Evolutionary conservation across 306 rosid genomes (phyloP).

Genomic region (Trichosanthes cucumerina): DNA sequence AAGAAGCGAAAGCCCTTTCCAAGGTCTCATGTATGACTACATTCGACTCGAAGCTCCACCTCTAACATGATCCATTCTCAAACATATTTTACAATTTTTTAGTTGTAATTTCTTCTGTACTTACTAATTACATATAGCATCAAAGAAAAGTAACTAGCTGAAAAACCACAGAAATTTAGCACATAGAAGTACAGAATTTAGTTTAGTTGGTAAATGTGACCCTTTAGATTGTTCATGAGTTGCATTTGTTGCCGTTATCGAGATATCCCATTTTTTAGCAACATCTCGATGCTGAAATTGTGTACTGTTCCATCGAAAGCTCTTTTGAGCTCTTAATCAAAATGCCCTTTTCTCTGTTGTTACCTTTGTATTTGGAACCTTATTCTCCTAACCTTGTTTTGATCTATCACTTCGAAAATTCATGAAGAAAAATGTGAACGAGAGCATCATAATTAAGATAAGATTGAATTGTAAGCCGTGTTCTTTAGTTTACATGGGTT

Average conservation of each 20-base stretch:
- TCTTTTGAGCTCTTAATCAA: not conserved
- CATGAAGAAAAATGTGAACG: no score
- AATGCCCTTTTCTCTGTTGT: not conserved
- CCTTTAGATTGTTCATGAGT: not conserved
- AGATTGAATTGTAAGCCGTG: no score
- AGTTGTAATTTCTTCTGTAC: not conserved
- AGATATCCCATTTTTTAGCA: not conserved
- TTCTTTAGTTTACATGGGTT: no score
- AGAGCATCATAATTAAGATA: no score
- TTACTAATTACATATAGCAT: not conserved
- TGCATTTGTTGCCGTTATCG: not conserved
- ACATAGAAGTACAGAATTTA: not conserved
- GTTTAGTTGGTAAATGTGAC: not conserved
- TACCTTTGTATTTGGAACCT: no score
- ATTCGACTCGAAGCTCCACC: slow-evolving; percentile 67
- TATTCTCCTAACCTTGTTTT: no score
- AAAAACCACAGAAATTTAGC: not conserved
- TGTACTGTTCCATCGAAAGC: not conserved
- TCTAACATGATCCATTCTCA: not conserved
- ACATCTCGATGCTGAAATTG: not conserved
- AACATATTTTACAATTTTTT: not conserved
- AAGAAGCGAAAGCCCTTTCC: slow-evolving; percentile 14
- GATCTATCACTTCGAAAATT: no score
- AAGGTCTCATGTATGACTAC: slow-evolving; percentile 76
- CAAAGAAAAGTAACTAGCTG: not conserved